Evolutionary conservation across 1,139 yeast genomes (phyloP).

Genomic region (Yueomyces sp.): DNA sequence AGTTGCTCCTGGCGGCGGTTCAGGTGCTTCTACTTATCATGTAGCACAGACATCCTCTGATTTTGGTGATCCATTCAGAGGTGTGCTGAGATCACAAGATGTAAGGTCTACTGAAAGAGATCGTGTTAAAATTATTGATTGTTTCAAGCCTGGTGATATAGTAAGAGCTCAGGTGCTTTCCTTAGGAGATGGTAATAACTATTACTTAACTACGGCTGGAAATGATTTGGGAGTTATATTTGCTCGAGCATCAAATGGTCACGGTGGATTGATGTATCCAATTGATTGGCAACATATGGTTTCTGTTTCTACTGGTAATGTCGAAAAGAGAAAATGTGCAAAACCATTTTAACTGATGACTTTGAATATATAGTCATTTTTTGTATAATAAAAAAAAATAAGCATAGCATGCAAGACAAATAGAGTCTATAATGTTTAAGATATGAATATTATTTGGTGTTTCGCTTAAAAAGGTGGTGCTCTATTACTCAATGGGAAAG

Average conservation of each 20-base stretch:
- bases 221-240: conserved; percentile 91
- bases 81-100: conserved; percentile 78
- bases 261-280: conserved; percentile 78
- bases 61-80: conserved; percentile 84
- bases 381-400: no score
- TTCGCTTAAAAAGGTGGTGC: no score
- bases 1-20: conserved; percentile 42
- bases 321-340: conserved; percentile 83
- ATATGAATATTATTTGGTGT: no score
- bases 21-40: conserved; percentile 39
- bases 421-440: no score
- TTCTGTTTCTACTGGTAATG: conserved; percentile 60
- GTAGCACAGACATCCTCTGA: conserved; percentile 45
- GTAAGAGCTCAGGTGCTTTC: conserved; percentile 74
- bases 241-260: conserved; percentile 58
- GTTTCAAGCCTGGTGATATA: conserved; percentile 87
- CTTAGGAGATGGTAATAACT: conserved; percentile 86
- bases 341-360: conserved; percentile 44
- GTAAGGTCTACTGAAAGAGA: conserved; percentile 87
- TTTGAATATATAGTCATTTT: no score
- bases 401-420: no score
- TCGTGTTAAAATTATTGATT: conserved; percentile 62
- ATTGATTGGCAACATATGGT: conserved; percentile 95
- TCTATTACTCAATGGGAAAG: no score
- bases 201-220: conserved; percentile 78